phyloP scores from a whole-genome alignment of 352 stramenopile species.

The Pythium guiyangense region DNA sequence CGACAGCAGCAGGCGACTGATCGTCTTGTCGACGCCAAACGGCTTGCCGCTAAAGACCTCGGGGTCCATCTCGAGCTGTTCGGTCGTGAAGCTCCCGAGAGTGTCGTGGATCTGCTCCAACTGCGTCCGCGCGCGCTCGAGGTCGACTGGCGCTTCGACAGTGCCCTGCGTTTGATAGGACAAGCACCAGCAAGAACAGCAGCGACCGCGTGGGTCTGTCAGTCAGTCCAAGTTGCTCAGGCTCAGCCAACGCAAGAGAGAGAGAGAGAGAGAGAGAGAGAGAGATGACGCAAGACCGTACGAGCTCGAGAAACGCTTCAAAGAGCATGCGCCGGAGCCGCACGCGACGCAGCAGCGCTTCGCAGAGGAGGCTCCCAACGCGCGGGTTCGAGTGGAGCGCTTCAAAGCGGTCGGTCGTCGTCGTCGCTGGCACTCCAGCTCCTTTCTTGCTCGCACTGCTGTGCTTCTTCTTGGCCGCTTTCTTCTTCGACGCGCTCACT shows the following conservation, averaged over 20 bases:
- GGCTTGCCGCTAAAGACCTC: slow-evolving; percentile 66
- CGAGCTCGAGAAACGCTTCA: slow-evolving; percentile 32
- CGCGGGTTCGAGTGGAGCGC: slow-evolving; percentile 44
- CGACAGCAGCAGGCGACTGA: slow-evolving; percentile 67
- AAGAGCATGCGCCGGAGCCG: slow-evolving; percentile 46
- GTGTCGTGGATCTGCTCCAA: slow-evolving; percentile 42
- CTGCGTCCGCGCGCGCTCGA: slow-evolving; percentile 28
- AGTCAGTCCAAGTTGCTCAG: background rate
- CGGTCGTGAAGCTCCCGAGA: slow-evolving; percentile 37
- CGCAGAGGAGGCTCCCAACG: slow-evolving; percentile 47
- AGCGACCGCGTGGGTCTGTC: no score
- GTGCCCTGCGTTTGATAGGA: slow-evolving; percentile 20
- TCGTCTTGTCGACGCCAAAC: slow-evolving; percentile 69
- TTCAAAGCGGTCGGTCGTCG: slow-evolving; percentile 22
- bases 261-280: no score
- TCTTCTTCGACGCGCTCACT: slow-evolving; percentile 26
- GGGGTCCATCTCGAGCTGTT: slow-evolving; percentile 59
- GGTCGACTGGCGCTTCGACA: slow-evolving; percentile 38
- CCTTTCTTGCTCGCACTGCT: slow-evolving; percentile 19
- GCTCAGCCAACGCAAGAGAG: no score
- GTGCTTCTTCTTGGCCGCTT: slow-evolving; percentile 69
- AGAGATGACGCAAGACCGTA: slow-evolving; percentile 3
- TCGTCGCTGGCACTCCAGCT: slow-evolving; percentile 1
- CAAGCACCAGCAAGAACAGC: no score
- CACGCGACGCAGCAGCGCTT: slow-evolving; percentile 59